Evolutionary conservation across 768 basidiomycete genomes (phyloP).

Genomic region (Boletus edulis): DNA sequence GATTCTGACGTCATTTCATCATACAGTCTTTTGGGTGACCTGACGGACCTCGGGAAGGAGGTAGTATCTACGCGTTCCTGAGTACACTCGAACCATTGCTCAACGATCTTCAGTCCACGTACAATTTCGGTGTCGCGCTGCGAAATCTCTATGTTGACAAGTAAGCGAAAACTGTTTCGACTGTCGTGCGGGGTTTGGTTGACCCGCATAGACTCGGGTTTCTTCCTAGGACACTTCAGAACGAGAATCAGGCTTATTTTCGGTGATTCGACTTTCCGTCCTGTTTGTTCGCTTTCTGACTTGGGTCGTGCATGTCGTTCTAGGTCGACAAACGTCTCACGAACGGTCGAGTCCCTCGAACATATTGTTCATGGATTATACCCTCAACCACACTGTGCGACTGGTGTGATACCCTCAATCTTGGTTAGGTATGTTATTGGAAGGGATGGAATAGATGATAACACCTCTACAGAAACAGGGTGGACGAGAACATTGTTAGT

Average conservation of each 20-base stretch:
- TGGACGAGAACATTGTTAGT: constrained; percentile 69
- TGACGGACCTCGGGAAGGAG: constrained; percentile 56
- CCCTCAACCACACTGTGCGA: constrained; percentile 47
- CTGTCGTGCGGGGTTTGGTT: background rate
- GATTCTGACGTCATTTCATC: background rate
- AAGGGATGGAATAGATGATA: background rate
- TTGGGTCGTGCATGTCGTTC: background rate
- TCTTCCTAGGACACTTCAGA: constrained; percentile 51
- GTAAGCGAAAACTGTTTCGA: constrained; percentile 33
- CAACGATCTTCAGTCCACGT: constrained; percentile 52
- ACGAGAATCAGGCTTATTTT: constrained; percentile 53
- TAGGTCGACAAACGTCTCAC: constrained; percentile 73
- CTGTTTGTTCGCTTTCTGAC: background rate
- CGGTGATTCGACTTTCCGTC: constrained; percentile 35
- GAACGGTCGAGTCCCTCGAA: constrained; percentile 73
- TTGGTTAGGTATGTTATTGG: constrained; percentile 48
- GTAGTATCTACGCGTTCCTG: constrained; percentile 31
- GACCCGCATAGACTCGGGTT: constrained; percentile 53
- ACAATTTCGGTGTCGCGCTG: constrained; percentile 55
- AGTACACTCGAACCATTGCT: background rate
- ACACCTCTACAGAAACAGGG: constrained; percentile 48
- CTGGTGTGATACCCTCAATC: constrained; percentile 46
- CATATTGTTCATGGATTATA: constrained; percentile 76
- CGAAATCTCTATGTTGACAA: constrained; percentile 65
- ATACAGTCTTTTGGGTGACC: constrained; percentile 57